Base-by-base conservation (phyloP, 2,329 filamentous ascomycete genomes). In the Monosporascus sp. region DNA sequence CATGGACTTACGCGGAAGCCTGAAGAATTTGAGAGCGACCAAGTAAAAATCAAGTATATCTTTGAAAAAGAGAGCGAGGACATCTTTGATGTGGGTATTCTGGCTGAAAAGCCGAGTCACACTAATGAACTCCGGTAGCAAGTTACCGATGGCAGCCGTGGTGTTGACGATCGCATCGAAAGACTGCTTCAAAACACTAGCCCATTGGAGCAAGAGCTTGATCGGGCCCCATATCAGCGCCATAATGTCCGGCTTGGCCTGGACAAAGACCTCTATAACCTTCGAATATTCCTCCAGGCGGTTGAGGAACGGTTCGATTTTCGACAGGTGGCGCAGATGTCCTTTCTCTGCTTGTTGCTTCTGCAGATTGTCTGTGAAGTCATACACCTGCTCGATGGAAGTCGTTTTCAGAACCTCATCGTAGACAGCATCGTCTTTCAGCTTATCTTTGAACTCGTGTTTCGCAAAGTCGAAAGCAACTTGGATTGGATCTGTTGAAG, bases 221-320 rank as follows among this genome's bases (percentile, higher is more conserved):
- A 71, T 67, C 2, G 70, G 70, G 2, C 70, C 70, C 70, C 69
- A 72, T 7, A 72, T 68, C n/a, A 71, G 52, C 3, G 65, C 63
- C 31, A 72, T 31, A 24, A 72, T 57, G 4, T 70, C 64, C 0
- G 65, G 63, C 38, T 71, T 68, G 1, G 58, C 64, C 55, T 71
- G 65, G 5, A 67, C 58, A 52, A 70, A 69, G 0, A 55, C 57
- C 3, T 69, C 63, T 41, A 72, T 60, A 1, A 57, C 56, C n/a
- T 51, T 53, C 8, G 59, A 47, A 49, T 70, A 72, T 2, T 58
- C 56, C 17, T 46, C 26, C 6, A 72, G 58, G 31, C 61, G 55
- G 7, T 67, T 55, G 1, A 73, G 56, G 28, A 60, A 72, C 1
- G 64, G 64, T 7, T 56, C 11, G 26, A 72, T 66, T 46, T 63